These are phyloP conservation scores for Passalora sequoiae DNA, from an alignment of 2,329 filamentous ascomycete genomes.

Conservation along the genomic window DNA sequence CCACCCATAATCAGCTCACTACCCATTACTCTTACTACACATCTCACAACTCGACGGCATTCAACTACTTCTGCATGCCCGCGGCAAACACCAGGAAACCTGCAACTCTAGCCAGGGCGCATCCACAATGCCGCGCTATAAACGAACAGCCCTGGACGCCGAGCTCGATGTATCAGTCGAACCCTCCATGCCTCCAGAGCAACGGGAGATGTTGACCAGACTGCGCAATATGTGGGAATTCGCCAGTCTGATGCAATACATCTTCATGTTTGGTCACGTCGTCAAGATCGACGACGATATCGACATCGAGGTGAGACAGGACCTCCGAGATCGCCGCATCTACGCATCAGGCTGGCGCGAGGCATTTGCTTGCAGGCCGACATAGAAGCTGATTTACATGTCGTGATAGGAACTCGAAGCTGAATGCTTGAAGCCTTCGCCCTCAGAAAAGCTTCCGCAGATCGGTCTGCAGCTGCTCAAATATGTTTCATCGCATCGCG, in stretches of 20 bases:
- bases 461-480: conserved; percentile 86
- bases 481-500: conserved; percentile 88
- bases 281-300: conserved; percentile 86
- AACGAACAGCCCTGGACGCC: conserved; percentile 52
- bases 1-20: no score
- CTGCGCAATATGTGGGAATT: conserved; percentile 95
- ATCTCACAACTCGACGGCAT: no score
- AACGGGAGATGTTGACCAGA: conserved; percentile 52
- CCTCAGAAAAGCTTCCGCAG: conserved; percentile 68
- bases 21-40: no score
- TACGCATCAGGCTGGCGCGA: conserved; percentile 5
- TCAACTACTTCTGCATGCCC: no score
- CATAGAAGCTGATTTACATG: conserved; percentile 25
- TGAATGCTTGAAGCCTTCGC: conserved; percentile 73
- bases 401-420: conserved; percentile 70
- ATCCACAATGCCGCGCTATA: conserved; percentile 49
- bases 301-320: conserved; percentile 73
- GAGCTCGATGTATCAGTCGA: conserved; percentile 37
- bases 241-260: conserved; percentile 87
- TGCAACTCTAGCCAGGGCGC: conserved; percentile 2
- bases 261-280: conserved; percentile 80
- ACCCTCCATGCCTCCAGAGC: conserved; percentile 22
- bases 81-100: no score
- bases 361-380: neutral
- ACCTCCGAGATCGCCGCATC: conserved; percentile 9